Conservation (phyloP, 352 stramenopile genomes). For the Aphanomyces invadans region DNA sequence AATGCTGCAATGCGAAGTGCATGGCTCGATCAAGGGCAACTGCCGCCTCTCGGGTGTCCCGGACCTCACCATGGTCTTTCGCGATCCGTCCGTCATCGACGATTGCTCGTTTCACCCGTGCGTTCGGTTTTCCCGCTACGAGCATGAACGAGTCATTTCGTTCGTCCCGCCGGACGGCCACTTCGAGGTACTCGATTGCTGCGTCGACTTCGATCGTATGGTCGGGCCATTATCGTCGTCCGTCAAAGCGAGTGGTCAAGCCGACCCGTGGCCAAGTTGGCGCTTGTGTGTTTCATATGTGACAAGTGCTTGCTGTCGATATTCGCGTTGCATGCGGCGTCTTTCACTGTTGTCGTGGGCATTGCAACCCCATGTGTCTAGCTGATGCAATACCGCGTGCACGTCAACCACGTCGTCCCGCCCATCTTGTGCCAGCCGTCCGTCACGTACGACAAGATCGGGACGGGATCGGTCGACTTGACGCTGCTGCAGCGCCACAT, state of each 20-base stretch:
- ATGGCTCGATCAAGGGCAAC: slow-evolving; percentile 91
- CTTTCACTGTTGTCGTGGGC: background rate
- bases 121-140: slow-evolving; percentile 94
- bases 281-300: too few species aligned
- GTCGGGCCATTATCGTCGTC: too few species aligned
- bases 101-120: slow-evolving; percentile 98
- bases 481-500: slow-evolving; percentile 61
- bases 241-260: too few species aligned
- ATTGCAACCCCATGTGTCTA: too few species aligned
- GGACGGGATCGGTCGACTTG: slow-evolving; percentile 61
- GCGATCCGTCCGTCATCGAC: slow-evolving; percentile 93
- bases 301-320: too few species aligned
- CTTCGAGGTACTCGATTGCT: slow-evolving; percentile 92
- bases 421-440: slow-evolving; percentile 86
- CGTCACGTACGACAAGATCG: slow-evolving; percentile 68
- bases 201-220: too few species aligned
- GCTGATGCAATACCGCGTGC: slow-evolving; percentile 81
- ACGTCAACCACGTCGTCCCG: slow-evolving; percentile 72
- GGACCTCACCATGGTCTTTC: slow-evolving; percentile 95
- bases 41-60: slow-evolving; percentile 94
- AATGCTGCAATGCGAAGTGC: slow-evolving; percentile 93
- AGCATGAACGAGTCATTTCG: slow-evolving; percentile 92
- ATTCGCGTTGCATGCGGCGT: too few species aligned
- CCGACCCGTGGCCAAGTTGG: too few species aligned
- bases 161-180: slow-evolving; percentile 97